phyloP scores from a whole-genome alignment of 2,329 filamentous ascomycete species.

The Rutstroemia sp. region DNA sequence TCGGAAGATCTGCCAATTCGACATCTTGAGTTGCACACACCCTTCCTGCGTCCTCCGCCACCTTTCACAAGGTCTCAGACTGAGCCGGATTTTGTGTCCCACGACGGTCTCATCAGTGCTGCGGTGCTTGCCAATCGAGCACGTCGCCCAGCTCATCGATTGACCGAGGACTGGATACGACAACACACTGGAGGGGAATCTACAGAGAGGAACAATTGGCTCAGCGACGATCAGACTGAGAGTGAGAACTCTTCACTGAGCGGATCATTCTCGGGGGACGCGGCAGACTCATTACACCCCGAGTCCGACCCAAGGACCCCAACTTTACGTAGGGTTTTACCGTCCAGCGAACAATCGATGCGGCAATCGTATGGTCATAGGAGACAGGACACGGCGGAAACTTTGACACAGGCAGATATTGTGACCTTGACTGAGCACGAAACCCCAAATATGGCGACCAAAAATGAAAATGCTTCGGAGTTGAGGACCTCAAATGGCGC shows the following conservation, averaged over 20 bases:
- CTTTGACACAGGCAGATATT: conserved; percentile 27
- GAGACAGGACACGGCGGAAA: conserved; percentile 30
- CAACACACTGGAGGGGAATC: conserved; percentile 68
- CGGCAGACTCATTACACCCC: conserved; percentile 37
- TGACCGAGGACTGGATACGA: conserved; percentile 81
- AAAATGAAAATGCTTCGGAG: conserved; percentile 18
- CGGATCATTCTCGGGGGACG: conserved; percentile 50
- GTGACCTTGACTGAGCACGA: conserved; percentile 7
- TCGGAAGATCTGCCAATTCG: conserved; percentile 56
- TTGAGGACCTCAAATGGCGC: conserved; percentile 14
- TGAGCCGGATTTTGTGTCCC: conserved; percentile 32
- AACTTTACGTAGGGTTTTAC: conserved; percentile 26
- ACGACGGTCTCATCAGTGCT: conserved; percentile 34
- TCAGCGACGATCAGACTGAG: conserved; percentile 68
- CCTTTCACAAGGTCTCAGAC: conserved; percentile 31
- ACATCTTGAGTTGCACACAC: conserved; percentile 54
- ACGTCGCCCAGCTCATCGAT: conserved; percentile 50
- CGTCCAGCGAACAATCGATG: conserved; percentile 16
- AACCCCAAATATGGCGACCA: conserved; percentile 18
- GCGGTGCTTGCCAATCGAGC: conserved; percentile 58
- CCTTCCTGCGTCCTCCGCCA: conserved; percentile 52
- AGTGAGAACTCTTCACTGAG: conserved; percentile 72
- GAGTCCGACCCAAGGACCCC: conserved; percentile 28
- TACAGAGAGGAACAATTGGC: conserved; percentile 70
- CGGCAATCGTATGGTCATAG: conserved; percentile 24